Percentiles rank a stretch among this genome's conserved stretches.
Evolutionary conservation across 768 basidiomycete genomes (phyloP).

Genomic region (Mycena alexandri): DNA sequence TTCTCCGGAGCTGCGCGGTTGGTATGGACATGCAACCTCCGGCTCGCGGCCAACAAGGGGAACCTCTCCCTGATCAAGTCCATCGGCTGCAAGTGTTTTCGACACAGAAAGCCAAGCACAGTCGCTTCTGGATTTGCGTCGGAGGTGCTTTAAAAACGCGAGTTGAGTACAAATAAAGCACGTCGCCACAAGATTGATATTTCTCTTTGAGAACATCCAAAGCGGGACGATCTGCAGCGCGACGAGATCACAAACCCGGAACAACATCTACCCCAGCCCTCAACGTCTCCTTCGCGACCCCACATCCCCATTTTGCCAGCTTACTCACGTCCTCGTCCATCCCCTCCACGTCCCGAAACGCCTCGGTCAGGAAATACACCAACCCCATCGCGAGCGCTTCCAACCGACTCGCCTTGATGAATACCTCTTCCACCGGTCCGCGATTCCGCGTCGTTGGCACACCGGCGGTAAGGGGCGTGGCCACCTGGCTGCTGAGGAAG

Average conservation of each 20-base stretch:
- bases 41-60: no score
- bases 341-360: constrained; percentile 52
- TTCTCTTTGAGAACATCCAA: no score
- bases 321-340: constrained; percentile 51
- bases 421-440: constrained; percentile 78
- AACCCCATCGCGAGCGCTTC: constrained; percentile 81
- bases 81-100: no score
- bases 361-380: constrained; percentile 72
- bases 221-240: no score
- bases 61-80: no score
- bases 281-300: constrained; percentile 77
- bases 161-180: no score
- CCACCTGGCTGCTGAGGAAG: constrained; percentile 80
- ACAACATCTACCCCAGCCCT: constrained; percentile 72
- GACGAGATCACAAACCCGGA: constrained; percentile 34
- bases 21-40: no score
- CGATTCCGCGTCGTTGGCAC: constrained; percentile 65
- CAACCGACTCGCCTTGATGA: constrained; percentile 78
- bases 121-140: no score
- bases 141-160: no score
- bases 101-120: no score
- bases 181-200: no score
- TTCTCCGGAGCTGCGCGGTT: no score
- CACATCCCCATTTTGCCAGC: constrained; percentile 75
- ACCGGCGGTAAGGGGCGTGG: constrained; percentile 67